Evolutionary conservation across 2,329 filamentous ascomycete genomes (phyloP).

Genomic region (Didymella keratinophila): DNA sequence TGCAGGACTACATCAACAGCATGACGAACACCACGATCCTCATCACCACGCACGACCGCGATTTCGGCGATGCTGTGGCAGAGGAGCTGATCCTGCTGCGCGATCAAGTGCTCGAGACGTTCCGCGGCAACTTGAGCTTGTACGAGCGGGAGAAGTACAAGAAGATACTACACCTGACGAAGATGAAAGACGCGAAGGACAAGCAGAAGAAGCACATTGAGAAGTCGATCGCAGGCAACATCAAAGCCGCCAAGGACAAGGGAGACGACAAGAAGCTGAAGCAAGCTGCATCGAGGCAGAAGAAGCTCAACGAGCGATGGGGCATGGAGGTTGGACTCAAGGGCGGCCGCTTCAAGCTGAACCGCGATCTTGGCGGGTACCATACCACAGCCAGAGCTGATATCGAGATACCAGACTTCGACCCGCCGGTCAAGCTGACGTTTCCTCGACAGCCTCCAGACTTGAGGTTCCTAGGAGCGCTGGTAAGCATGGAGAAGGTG

Average conservation of each 20-base stretch:
- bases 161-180: constrained; percentile 71
- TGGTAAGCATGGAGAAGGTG: constrained; percentile 75
- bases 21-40: constrained; percentile 70
- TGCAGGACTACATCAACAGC: constrained; percentile 74
- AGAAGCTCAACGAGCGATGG: constrained; percentile 83
- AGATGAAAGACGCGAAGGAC: constrained; percentile 84
- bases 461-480: constrained; percentile 75
- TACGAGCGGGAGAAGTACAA: constrained; percentile 75
- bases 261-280: constrained; percentile 86
- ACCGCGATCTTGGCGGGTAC: constrained; percentile 69
- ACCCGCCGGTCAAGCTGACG: constrained; percentile 64
- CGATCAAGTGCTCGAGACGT: constrained; percentile 74
- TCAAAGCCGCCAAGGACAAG: constrained; percentile 76
- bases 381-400: constrained; percentile 64
- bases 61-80: constrained; percentile 79
- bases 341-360: constrained; percentile 81
- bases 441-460: constrained; percentile 70
- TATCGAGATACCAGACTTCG: constrained; percentile 73
- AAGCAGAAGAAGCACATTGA: constrained; percentile 83
- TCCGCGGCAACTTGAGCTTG: constrained; percentile 75
- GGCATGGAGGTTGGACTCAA: constrained; percentile 76
- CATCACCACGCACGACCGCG: constrained; percentile 83
- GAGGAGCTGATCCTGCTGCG: constrained; percentile 78
- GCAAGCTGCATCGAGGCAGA: constrained; percentile 84
- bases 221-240: constrained; percentile 76